Base-by-base conservation (phyloP, 441 rosid genomes). In the Syzygium malaccense region DNA sequence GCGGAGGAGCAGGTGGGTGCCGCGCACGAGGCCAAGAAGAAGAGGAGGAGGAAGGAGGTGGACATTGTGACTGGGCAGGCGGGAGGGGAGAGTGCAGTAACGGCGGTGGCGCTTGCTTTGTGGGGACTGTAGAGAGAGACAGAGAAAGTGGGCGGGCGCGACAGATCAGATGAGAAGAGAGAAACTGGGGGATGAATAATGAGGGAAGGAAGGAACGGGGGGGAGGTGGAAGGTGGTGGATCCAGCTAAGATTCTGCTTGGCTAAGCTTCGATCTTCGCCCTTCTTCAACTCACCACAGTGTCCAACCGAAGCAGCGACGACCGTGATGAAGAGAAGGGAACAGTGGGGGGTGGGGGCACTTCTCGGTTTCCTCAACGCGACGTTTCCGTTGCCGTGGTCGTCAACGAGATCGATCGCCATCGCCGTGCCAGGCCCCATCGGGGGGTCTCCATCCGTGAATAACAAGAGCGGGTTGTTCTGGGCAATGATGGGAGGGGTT, bases 201-300 rank as follows among this genome's bases (percentile, higher is more conserved):
- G 87, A 13, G 30, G 51, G 33, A 26, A 4, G 84, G 84, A 37
- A 56, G 37, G 55, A n/a, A n/a, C n/a, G n/a, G 51, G 32, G 18
- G 86, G 41, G n/a, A 53, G 30, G 87, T 0, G 28, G 20, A 71
- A 64, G 71, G 89, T 71, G 93, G 89, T 88, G 95, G 91, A 92
- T 93, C 94, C 97, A 95, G 97, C 96, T 96, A 94, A 93, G 95
- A 91, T 92, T 93, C 93, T 87, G 93, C 30, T 2, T 28, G 85
- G 93, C n/a, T 1, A 28, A 28, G 45, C 55, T 66, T 71, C 4
- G 51, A 33, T 48, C 41, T 19, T 54, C 7, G 64, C 64, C 33
- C 33, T 33, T 33, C 3, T 33, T 33, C 48, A 7, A 7, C 48
- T 7, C 48, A 1, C 7, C 48, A 45, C 48, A 7, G 48, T 7